These are phyloP conservation scores for Globisporangium yorkense DNA, from an alignment of 352 stramenopile species.

Conservation along the genomic window DNA sequence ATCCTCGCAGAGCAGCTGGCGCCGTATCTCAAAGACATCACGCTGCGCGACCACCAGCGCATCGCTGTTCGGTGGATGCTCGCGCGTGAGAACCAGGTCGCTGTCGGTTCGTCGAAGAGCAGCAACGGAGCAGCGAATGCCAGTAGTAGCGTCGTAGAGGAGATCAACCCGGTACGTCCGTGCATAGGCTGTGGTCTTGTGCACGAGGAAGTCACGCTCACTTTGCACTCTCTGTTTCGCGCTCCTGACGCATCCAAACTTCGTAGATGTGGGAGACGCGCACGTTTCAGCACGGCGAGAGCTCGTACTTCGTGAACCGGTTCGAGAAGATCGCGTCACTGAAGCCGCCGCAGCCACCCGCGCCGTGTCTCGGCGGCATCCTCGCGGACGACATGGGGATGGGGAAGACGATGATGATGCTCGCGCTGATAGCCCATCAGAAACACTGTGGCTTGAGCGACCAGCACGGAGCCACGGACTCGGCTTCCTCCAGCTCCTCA, in stretches of 20 bases:
- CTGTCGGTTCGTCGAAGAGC: conserved; percentile 4
- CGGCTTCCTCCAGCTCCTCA: background rate
- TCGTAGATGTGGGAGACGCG: conserved; percentile 69
- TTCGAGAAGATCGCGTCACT: conserved; percentile 80
- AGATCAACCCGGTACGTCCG: conserved; percentile 40
- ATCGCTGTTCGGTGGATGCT: conserved; percentile 85
- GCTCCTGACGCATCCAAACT: background rate
- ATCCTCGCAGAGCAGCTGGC: conserved; percentile 33
- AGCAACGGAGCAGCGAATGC: background rate
- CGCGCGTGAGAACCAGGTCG: conserved; percentile 56
- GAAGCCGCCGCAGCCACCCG: conserved; percentile 36
- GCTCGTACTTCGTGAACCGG: conserved; percentile 74
- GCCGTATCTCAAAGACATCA: conserved; percentile 52
- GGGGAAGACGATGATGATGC: conserved; percentile 85
- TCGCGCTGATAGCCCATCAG: conserved; percentile 56
- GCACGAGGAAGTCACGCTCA: background rate
- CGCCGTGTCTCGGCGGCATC: conserved; percentile 75
- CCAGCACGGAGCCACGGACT: background rate
- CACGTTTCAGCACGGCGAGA: conserved; percentile 27
- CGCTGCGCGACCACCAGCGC: conserved; percentile 77
- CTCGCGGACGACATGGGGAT: conserved; percentile 91
- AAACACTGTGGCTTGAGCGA: conserved; percentile 27
- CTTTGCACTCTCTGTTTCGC: background rate
- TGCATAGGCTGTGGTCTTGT: background rate
- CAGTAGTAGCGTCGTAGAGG: conserved; percentile 19